Conservation (phyloP, 2,329 filamentous ascomycete genomes). For the Cladosporium sp. region DNA sequence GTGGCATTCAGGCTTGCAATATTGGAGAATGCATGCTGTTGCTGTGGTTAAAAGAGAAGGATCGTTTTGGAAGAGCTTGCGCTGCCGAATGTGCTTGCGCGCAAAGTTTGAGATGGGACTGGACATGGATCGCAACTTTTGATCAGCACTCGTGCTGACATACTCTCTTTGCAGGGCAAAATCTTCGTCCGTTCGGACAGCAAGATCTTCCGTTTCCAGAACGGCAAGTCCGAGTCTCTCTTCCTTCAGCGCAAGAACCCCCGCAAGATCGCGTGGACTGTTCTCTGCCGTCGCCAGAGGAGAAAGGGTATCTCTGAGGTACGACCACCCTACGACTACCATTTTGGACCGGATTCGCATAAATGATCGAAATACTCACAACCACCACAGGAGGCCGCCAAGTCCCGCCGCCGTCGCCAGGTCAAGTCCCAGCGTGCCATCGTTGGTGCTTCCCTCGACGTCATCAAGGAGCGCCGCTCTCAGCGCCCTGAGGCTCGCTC, state of each 20-base stretch:
- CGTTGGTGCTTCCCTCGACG: conserved; percentile 97
- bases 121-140: neutral
- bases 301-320: conserved; percentile 99
- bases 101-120: conserved; percentile 2
- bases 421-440: conserved; percentile 99
- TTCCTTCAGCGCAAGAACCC: conserved; percentile 99
- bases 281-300: conserved; percentile 97
- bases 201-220: conserved; percentile 99
- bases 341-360: neutral
- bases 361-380: conserved; percentile 17
- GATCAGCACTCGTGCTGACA: conserved; percentile 14
- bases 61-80: neutral
- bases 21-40: neutral
- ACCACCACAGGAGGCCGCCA: conserved; percentile 82
- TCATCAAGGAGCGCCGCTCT: conserved; percentile 97
- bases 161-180: conserved; percentile 70
- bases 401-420: conserved; percentile 97
- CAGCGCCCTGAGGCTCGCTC: conserved; percentile 93
- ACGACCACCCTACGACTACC: conserved; percentile 39
- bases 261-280: conserved; percentile 97
- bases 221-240: conserved; percentile 98
- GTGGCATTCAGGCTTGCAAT: neutral
- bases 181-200: conserved; percentile 99
- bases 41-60: neutral
- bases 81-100: neutral